Base-by-base conservation (phyloP, 768 basidiomycete genomes). In the Tricholoma furcatifolium region DNA sequence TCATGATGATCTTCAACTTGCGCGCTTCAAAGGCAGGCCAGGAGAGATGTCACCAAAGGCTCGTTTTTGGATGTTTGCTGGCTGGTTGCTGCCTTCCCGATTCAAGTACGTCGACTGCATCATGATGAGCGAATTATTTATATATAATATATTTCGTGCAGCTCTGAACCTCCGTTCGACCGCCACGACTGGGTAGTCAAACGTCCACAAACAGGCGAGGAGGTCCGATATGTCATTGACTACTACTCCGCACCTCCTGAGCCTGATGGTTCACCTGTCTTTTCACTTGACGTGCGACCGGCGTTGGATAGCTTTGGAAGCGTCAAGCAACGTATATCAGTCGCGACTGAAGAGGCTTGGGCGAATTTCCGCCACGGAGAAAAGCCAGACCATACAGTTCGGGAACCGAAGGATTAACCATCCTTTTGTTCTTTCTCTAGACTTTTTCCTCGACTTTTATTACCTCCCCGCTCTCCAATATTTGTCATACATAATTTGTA, bases 181-280 rank as follows among this genome's bases (percentile, higher is more conserved):
- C 86, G 97, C 7, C 97, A 99, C 67, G 97, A 99, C 73, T 99
- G 97, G 97, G 72, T 97, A 47, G 80, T 99, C 49, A 88, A 88
- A 27, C 85, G 96, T 47, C 84, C 87, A 30, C 74, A 75, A 36
- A 85, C 87, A 1, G 85, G 89, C 15, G 82, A 90, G 60, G 88
- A 93, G 69, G 87, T 93, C 47, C 88, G 92, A 65, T 96, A 99
- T 70, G 90, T 99, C 43, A 98, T 99, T 62, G 97, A 99, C 74
- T 99, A 99, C 72, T 98, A 98, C 70, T 90, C 91, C 43, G 93
- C 93, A 0, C 92, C 95, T 1, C 83, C 89, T 2, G 87, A 95
- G 50, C 77, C 83, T 7, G 89, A 97, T 59, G 96, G 96, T 7
- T 90, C 24, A 41, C 97, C 97, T 15, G 94, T 95, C 6, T 98